Evolutionary conservation across 352 stramenopile species (phyloP), one percentile per base, ranked within the genome.

Genomic region (Phytophthora vignae): DNA sequence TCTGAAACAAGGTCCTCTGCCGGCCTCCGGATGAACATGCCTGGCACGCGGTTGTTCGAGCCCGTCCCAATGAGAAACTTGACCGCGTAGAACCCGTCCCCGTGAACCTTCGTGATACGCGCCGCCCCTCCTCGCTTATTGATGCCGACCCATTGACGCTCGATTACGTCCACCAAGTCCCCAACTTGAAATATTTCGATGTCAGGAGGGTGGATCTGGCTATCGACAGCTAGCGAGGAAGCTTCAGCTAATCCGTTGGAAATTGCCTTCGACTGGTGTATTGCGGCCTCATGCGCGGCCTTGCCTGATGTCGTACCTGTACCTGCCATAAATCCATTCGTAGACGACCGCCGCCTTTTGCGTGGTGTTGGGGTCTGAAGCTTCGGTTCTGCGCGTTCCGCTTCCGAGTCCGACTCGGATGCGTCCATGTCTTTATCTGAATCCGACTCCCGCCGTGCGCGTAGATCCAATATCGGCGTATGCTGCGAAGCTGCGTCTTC

Each of bases 41-140:
- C 76, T 5, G 73, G 77, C 1, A 91, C 64, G 15, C 60, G 58
- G 19, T 63, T 74, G 60, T 88, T 80, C 19, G 36, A 65, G 3
- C 68, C 53, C 33, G 60, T 50, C 0, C 73, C 76, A 21, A 93
- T 79, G 5, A 93, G 65, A 64, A 89, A 93, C 62, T 89, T 91
- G 42, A 93, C 72, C 22, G 74, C 75, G 60, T 90, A 87, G 12
- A 78, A 89, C 15, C 74, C 74, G 59, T 92, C 82, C 76, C 40
- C 70, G 54, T 96, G 73, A 19, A 91, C 70, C 15, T 85, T 76
- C 4, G 76, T 91, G 53, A 98, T 93, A 60, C 87, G 84, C 10
- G 81, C 96, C 1, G 93, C 82, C 11, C 96, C 96, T 19, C 96
- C 95, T 11, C 79, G 85, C 76, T 97, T 96, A 82, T 99, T 98